Evolutionary conservation across 2,329 filamentous ascomycete genomes (phyloP).

Genomic region (Venturia pyrina): DNA sequence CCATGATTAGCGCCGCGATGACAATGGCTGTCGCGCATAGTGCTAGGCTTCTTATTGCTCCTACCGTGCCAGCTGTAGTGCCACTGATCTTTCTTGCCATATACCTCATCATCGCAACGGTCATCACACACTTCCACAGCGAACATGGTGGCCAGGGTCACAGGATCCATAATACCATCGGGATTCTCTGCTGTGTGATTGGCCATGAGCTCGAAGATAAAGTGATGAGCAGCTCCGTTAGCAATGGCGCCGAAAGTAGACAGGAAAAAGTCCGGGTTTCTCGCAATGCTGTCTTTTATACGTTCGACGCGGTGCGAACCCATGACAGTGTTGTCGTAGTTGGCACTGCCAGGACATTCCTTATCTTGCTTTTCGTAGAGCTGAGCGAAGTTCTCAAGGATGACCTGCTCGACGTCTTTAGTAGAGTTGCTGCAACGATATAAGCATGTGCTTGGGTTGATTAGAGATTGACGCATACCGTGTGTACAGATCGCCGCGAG

Average conservation of each 20-base stretch:
- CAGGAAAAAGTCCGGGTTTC: slow-evolving; percentile 23
- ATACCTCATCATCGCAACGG: slow-evolving; percentile 16
- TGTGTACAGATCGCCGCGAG: slow-evolving; percentile 21
- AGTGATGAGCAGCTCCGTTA: slow-evolving; percentile 16
- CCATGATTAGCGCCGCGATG: not conserved
- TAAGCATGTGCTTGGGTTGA: not conserved
- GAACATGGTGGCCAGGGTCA: slow-evolving; percentile 31
- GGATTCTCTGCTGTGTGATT: slow-evolving; percentile 30
- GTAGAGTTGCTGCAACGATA: not conserved
- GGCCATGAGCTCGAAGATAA: slow-evolving; percentile 23
- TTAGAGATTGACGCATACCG: not conserved
- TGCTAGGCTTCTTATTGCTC: not conserved
- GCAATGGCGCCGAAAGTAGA: slow-evolving; percentile 14
- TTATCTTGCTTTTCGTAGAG: slow-evolving; percentile 2
- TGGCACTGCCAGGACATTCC: slow-evolving; percentile 16
- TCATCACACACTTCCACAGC: slow-evolving; percentile 25
- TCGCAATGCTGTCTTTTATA: slow-evolving; percentile 21
- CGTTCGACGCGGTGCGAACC: slow-evolving; percentile 20
- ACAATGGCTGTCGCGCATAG: not conserved
- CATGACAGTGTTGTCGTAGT: slow-evolving; percentile 24
- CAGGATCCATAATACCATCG: slow-evolving; percentile 26
- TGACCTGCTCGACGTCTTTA: not conserved
- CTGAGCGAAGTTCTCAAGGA: not conserved
- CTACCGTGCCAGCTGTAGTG: not conserved
- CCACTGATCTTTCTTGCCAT: not conserved